These are phyloP conservation scores for Lachancea lanzarotensis DNA, from an alignment of 805 yeast genomes.

Conservation along the genomic window DNA sequence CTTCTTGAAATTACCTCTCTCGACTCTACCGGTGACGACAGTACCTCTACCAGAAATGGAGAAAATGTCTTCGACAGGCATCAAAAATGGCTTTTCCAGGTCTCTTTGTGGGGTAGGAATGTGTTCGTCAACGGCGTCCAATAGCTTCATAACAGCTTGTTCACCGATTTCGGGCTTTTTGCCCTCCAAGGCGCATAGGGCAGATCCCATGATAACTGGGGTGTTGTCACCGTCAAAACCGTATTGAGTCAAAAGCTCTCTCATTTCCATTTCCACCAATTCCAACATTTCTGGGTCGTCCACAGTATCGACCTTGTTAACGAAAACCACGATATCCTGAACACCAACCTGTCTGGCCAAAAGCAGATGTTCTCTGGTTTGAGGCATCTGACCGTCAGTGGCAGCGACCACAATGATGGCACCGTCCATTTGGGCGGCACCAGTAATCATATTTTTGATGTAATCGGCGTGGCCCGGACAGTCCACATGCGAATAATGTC, in stretches of 20 bases:
- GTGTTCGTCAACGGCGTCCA: slow-evolving; percentile 87
- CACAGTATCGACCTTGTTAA: slow-evolving; percentile 95
- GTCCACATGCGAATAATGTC: slow-evolving; percentile 97
- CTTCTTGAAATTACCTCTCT: slow-evolving; percentile 94
- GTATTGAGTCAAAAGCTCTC: slow-evolving; percentile 83
- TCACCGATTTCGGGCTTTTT: slow-evolving; percentile 86
- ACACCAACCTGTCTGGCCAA: slow-evolving; percentile 99
- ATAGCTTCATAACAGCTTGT: slow-evolving; percentile 71
- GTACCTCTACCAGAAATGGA: slow-evolving; percentile 99
- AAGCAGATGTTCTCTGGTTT: slow-evolving; percentile 96
- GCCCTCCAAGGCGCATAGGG: slow-evolving; percentile 90
- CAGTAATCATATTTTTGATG: slow-evolving; percentile 98
- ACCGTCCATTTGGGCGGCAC: slow-evolving; percentile 99
- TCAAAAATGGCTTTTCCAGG: slow-evolving; percentile 89
- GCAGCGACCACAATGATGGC: slow-evolving; percentile 99
- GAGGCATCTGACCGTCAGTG: slow-evolving; percentile 99
- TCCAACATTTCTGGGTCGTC: slow-evolving; percentile 99
- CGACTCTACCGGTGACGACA: slow-evolving; percentile 97
- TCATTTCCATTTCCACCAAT: slow-evolving; percentile 99
- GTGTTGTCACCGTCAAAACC: slow-evolving; percentile 98
- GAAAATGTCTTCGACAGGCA: slow-evolving; percentile 97
- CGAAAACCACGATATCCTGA: slow-evolving; percentile 93
- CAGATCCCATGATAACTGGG: slow-evolving; percentile 98
- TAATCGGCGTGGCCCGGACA: slow-evolving; percentile 99
- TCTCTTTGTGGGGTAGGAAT: slow-evolving; percentile 97